Conservation (phyloP, 2,329 filamentous ascomycete genomes). For the Botrytis elliptica region DNA sequence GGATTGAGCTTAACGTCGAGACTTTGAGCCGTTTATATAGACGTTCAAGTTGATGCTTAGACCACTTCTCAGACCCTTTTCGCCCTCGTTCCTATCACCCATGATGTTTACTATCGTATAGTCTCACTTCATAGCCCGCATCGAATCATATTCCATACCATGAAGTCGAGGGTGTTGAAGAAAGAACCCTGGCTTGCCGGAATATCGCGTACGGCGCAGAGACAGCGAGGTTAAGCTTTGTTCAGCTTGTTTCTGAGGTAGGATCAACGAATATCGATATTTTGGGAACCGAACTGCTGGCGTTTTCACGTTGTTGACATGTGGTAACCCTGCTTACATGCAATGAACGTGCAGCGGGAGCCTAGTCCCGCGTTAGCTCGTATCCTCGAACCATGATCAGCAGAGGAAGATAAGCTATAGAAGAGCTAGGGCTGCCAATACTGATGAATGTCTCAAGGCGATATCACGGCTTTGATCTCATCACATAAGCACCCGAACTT, state of each 20-base stretch:
- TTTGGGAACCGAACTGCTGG: slow-evolving; percentile 3
- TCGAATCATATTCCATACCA: background rate
- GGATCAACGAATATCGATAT: background rate
- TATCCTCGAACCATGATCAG: background rate
- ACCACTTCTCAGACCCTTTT: background rate
- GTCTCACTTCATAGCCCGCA: slow-evolving; percentile 4
- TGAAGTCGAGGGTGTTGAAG: slow-evolving; percentile 2
- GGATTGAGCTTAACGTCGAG: slow-evolving; percentile 13
- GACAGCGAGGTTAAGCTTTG: slow-evolving; percentile 2
- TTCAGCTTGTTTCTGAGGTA: background rate
- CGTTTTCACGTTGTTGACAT: background rate
- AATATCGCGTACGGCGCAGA: background rate
- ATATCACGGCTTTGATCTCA: background rate
- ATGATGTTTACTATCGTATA: slow-evolving; percentile 11
- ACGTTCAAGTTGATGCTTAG: slow-evolving; percentile 8
- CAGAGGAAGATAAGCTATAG: background rate
- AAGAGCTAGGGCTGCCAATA: background rate
- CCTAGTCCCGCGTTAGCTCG: background rate
- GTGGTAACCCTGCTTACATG: slow-evolving; percentile 9
- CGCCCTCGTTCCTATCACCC: background rate
- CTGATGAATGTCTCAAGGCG: background rate
- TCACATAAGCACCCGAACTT: background rate
- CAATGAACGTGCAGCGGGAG: background rate
- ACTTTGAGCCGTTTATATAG: slow-evolving; percentile 17
- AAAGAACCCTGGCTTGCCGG: background rate